Conservation (phyloP, 2,329 filamentous ascomycete species). For the Epichloe aotearoae region DNA sequence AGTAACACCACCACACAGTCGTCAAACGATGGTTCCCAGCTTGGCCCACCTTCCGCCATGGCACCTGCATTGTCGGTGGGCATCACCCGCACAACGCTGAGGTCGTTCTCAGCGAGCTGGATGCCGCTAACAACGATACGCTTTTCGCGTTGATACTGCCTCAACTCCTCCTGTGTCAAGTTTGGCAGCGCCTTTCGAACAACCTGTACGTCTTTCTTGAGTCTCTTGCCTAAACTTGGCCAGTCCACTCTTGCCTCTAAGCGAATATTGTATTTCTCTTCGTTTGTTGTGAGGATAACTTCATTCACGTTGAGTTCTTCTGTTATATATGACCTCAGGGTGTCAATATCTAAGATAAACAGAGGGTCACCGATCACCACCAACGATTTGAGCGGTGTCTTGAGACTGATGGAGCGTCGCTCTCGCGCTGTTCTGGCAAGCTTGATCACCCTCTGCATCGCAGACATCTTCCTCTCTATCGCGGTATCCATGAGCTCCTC, state of each 20-base stretch:
- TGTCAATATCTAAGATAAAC: slow-evolving; percentile 53
- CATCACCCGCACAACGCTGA: slow-evolving; percentile 26
- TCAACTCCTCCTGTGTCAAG: slow-evolving; percentile 62
- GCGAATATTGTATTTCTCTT: slow-evolving; percentile 73
- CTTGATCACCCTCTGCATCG: slow-evolving; percentile 87
- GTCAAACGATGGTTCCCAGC: slow-evolving; percentile 13
- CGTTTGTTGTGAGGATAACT: slow-evolving; percentile 66
- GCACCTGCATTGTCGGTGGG: not conserved
- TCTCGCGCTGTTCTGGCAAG: slow-evolving; percentile 69
- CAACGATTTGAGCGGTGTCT: slow-evolving; percentile 71
- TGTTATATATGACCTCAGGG: slow-evolving; percentile 55
- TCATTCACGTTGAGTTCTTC: slow-evolving; percentile 65
- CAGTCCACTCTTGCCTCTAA: slow-evolving; percentile 76
- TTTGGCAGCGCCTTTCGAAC: slow-evolving; percentile 73
- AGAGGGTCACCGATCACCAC: slow-evolving; percentile 69
- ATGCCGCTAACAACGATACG: slow-evolving; percentile 33
- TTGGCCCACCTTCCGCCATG: not conserved
- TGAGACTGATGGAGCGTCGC: slow-evolving; percentile 62
- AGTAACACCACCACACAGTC: slow-evolving; percentile 60
- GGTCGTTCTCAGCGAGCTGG: slow-evolving; percentile 46
- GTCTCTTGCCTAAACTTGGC: slow-evolving; percentile 79
- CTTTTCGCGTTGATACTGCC: slow-evolving; percentile 54
- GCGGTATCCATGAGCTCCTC: slow-evolving; percentile 69
- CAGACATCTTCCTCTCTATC: slow-evolving; percentile 64
- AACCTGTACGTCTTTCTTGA: slow-evolving; percentile 76